These are phyloP conservation scores for Lolium rigidum DNA, from an alignment of 176 grass and related monocot species.

Conservation along the genomic window DNA sequence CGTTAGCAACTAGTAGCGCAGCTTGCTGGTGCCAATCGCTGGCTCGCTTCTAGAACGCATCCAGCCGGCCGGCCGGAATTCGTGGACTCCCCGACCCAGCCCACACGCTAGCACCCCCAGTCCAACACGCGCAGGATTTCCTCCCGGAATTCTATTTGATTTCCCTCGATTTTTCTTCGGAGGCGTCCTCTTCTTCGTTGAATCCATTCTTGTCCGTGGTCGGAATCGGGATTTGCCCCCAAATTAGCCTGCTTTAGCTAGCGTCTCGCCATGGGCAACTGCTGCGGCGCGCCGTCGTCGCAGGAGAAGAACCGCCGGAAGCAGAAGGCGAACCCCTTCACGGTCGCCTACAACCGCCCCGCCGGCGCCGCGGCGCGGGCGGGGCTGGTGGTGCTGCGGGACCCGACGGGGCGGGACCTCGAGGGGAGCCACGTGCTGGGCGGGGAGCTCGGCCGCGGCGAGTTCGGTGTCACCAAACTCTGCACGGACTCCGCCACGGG, in stretches of 20 bases:
- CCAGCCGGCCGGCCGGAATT: slow-evolving; percentile 29
- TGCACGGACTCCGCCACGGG: slow-evolving; percentile 65
- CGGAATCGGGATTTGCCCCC: not conserved
- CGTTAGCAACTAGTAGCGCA: not conserved
- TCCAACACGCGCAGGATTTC: slow-evolving; percentile 33
- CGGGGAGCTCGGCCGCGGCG: slow-evolving; percentile 71
- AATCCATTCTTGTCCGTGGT: slow-evolving; percentile 17
- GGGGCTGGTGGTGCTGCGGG: slow-evolving; percentile 64
- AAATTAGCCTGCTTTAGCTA: not conserved
- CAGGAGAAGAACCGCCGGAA: slow-evolving; percentile 39
- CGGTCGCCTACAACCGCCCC: slow-evolving; percentile 48
- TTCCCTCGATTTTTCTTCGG: not conserved
- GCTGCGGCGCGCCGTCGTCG: slow-evolving; percentile 57
- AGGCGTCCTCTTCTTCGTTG: not conserved
- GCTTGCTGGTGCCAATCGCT: not conserved
- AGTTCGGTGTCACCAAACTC: slow-evolving; percentile 72
- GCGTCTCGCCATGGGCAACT: slow-evolving; percentile 63
- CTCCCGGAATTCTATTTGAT: slow-evolving; percentile 3
- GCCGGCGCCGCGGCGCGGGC: not conserved
- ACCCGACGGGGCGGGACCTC: slow-evolving; percentile 56
- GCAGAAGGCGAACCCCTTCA: slow-evolving; percentile 49
- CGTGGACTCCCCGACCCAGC: slow-evolving; percentile 44
- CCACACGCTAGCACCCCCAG: slow-evolving; percentile 35
- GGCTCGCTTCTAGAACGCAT: slow-evolving; percentile 40
- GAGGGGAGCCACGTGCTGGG: slow-evolving; percentile 47